Percentiles rank a stretch among this genome's conserved stretches.
Evolutionary conservation across 257 asterid species (phyloP).

Genomic region (Capsicum rhomboideum): DNA sequence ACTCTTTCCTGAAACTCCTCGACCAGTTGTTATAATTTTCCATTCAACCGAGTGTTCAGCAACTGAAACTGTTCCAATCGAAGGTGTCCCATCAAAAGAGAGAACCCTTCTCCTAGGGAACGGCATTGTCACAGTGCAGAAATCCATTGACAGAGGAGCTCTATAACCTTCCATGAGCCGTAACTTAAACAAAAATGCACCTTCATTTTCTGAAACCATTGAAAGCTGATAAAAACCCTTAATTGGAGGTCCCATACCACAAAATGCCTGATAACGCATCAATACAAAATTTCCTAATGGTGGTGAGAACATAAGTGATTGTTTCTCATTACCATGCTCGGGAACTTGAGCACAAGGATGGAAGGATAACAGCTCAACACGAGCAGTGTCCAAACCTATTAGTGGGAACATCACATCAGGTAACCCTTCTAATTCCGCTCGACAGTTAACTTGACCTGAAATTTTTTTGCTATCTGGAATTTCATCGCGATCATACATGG

Average conservation of each 20-base stretch:
- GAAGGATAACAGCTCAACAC: constrained; percentile 70
- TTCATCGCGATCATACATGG: constrained; percentile 94
- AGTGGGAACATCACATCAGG: constrained; percentile 90
- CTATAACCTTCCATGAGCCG: constrained; percentile 88
- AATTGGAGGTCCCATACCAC: constrained; percentile 75
- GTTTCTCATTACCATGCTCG: constrained; percentile 85
- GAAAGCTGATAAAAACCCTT: constrained; percentile 98
- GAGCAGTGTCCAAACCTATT: constrained; percentile 61
- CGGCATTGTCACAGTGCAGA: constrained; percentile 85
- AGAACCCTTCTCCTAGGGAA: constrained; percentile 82
- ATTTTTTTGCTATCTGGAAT: constrained; percentile 75
- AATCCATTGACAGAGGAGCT: constrained; percentile 69
- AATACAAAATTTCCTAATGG: constrained; percentile 79
- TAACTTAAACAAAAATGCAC: constrained; percentile 87
- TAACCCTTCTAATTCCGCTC: constrained; percentile 94
- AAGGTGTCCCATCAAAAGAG: constrained; percentile 89
- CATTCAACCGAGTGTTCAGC: constrained; percentile 81
- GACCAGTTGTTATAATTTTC: constrained; percentile 60
- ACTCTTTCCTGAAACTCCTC: constrained; percentile 80
- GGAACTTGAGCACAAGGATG: constrained; percentile 99
- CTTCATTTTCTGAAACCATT: constrained; percentile 97
- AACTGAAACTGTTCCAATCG: constrained; percentile 70
- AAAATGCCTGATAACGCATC: constrained; percentile 74
- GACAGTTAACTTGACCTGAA: constrained; percentile 93
- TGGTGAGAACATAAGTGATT: constrained; percentile 83